Base-by-base conservation (phyloP, 2,329 filamentous ascomycete species). In the Penicillium sp. region DNA sequence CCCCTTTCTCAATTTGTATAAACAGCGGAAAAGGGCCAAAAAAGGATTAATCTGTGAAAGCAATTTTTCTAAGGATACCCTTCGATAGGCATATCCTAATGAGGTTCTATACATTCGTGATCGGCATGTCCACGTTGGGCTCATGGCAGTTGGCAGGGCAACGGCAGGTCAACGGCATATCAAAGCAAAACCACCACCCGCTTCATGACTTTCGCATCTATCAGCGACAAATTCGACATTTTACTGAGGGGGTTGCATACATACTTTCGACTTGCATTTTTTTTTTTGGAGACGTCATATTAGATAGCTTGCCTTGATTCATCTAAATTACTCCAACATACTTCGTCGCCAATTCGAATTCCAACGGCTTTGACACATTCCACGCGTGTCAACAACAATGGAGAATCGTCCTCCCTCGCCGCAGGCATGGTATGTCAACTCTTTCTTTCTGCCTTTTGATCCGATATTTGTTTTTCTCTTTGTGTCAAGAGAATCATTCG, bases 291-390 rank as follows among this genome's bases (percentile, higher is more conserved):
- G 25, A 25, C 38, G 13, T 18, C 31, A n/a, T 25, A 49, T 31
- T 49, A 23, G 37, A 40, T 32, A 23, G 13, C 15, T 23, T 41
- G 27, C 10, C 16, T 15, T 29, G 16, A 12, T 29, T 21, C 16
- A 44, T 25, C 12, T 27, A 10, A 10, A 18, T n/a, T 16, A 48
- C 18, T 41, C 16, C 10, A 47, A 37, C 25, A 31, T 48, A 31
- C 27, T 16, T 31, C 1, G n/a, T 46, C 32, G 46, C 27, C 18
- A 32, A 42, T 15, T 50, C 45, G 16, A 45, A 60, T 63, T 58
- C 61, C 54, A 52, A 34, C 37, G 6, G 21, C 34, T 58, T 58
- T 64, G 61, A 64, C 63, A 64, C 63, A 65, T 65, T 65, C 63
- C 58, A 45, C 60, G 39, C 63, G 56, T 50, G 57, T 57, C 55